Evolutionary conservation across 192 early-diverging fungal genomes (phyloP).

Genomic region (Backusella circina): DNA sequence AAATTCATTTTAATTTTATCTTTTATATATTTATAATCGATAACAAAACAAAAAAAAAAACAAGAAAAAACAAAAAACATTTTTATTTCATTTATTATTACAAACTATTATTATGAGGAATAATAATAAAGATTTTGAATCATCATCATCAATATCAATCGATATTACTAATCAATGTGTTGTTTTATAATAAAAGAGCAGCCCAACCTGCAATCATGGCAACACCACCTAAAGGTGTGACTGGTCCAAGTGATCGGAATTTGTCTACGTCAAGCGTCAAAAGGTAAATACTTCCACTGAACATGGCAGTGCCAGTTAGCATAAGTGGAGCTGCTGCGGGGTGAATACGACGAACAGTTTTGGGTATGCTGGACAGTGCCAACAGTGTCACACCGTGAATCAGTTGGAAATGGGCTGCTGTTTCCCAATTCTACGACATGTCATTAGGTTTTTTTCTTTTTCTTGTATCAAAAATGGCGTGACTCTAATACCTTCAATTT

Average conservation of each 20-base stretch:
- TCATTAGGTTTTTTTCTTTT: not conserved
- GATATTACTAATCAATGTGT: too few relatives aligned
- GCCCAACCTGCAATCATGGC: slow-evolving; percentile 56
- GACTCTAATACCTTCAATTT: slow-evolving; percentile 17
- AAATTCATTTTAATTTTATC: too few relatives aligned
- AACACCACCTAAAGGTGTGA: slow-evolving; percentile 60
- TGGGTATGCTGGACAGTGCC: slow-evolving; percentile 38
- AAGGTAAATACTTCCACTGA: slow-evolving; percentile 55
- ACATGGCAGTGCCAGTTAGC: slow-evolving; percentile 42
- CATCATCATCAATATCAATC: not conserved
- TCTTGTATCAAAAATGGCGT: not conserved
- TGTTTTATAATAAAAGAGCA: slow-evolving; percentile 27
- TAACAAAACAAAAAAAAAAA: too few relatives aligned
- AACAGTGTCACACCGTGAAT: slow-evolving; percentile 49
- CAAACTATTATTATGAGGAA: too few relatives aligned
- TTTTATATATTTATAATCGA: too few relatives aligned
- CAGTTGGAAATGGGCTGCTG: slow-evolving; percentile 51
- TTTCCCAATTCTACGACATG: slow-evolving; percentile 39
- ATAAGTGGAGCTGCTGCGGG: slow-evolving; percentile 46
- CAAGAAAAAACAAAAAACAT: too few relatives aligned
- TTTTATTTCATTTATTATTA: too few relatives aligned
- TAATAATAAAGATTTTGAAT: not conserved
- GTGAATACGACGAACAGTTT: slow-evolving; percentile 27
- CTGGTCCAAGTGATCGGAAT: slow-evolving; percentile 45
- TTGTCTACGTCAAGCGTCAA: slow-evolving; percentile 47